Base-by-base conservation (phyloP, 306 rosid species). In the Vigna nakashimae region DNA sequence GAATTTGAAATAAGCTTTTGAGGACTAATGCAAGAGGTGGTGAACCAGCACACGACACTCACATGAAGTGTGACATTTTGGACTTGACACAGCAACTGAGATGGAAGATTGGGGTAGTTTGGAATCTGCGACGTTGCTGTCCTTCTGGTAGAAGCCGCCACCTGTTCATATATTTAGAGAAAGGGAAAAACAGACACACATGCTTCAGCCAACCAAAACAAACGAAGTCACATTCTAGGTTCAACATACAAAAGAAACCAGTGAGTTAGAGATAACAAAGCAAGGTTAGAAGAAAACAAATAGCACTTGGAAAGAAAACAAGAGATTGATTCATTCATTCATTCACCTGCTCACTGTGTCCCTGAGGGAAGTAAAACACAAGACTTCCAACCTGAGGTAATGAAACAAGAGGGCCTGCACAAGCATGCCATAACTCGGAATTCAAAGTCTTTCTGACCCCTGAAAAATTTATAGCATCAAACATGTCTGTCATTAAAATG, bases 371-470 rank as follows among this genome's bases (percentile, higher is more conserved):
- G 84, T 96, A 96, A 86, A 85, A 91, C 34, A 90, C 96, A 72
- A 91, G 93, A 66, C 93, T 86, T 6, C 99, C 99, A 42, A 89
- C 80, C 62, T 88, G 99, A 65, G 99, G 99, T 84, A 96, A 68
- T 24, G 85, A 87, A 30, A 91, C 99, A 64, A 96, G 97, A 4
- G 99, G 98, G 45, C 99, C 99, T 15, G 98, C 99, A 78, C 99
- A 96, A 79, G 99, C 98, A 79, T 96, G 98, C 99, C 99, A 96
- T 67, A 96, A 32, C 88, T 96, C 99, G 1, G 98, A 90, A 84
- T 84, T 96, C 51, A 96, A 88, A 63, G 87, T 81, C 90, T 90
- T 92, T 72, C 89, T 79, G 18, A 82, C 82, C 68, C 92, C 99
- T 96, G 90, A 6, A 81, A 86, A 82, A 75, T 75, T 65, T 69